phyloP scores from a whole-genome alignment of 1,284 basidiomycete species.

The Sanghuangporus baumii region DNA sequence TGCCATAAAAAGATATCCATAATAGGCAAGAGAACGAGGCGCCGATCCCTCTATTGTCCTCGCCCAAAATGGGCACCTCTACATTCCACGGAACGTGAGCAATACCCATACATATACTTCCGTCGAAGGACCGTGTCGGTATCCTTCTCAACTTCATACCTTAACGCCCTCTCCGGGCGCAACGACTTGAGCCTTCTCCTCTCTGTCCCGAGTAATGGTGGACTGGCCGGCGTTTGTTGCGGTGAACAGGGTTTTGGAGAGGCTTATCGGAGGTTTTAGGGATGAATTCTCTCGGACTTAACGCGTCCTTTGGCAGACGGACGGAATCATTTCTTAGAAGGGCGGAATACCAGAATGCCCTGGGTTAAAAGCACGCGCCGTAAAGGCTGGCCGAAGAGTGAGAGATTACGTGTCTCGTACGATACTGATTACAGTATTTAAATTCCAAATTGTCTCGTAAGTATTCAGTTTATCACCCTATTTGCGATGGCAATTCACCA shows the following conservation, averaged over 20 bases:
- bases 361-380: no score
- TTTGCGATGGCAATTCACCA: background rate
- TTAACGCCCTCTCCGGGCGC: background rate
- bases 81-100: background rate
- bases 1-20: background rate
- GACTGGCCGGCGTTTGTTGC: background rate
- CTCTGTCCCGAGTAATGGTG: background rate
- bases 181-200: background rate
- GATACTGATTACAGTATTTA: no score
- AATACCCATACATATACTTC: background rate
- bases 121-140: background rate
- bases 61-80: constrained; percentile 1
- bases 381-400: no score
- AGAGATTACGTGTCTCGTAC: no score
- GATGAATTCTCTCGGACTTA: background rate
- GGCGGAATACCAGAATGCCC: no score
- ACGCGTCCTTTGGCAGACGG: background rate
- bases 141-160: background rate
- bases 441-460: no score
- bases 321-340: no score
- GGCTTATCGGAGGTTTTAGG: background rate
- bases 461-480: no score
- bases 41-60: background rate
- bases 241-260: background rate
- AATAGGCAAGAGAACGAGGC: background rate